Evolutionary conservation across 306 rosid genomes (phyloP), one percentile per base, ranked within the genome.

Genomic region (Astragalus glycyphyllos): DNA sequence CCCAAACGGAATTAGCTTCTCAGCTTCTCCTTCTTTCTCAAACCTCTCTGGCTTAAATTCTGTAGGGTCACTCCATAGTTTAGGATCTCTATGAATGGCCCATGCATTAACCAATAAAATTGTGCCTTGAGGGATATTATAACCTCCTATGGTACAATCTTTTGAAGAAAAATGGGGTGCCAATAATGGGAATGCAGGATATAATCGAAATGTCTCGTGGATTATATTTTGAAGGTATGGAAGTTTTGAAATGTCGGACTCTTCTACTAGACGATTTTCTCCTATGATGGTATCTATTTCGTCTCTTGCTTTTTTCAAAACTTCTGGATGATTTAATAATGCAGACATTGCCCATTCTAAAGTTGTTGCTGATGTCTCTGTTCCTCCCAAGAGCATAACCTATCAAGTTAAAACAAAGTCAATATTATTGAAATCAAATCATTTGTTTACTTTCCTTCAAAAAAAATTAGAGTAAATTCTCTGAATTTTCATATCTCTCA

Each of bases 341-440:
- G 55, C 69, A 48, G 75, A 47, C 74, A 76, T 76, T 48, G 75
- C 69, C 80, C 80, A 76, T 58, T 76, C 80, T 68, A 76, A 23
- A 5, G 75, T 58, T 23, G 73, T 66, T 0, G 80, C 37, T 14
- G 80, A 76, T 23, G 80, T 76, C 23, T 76, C 80, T 37, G 75
- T 76, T 68, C 75, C 80, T 58, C 74, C 80, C 0, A 67, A 40
- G 11, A 76, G 59, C 80, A 76, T 68, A 23, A 76, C 80, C 75
- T 76, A 5, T 10, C 11, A 58, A 34, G 20, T 48, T 10, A 75
- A n/a, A 66, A 11, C 49, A 74, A 55, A 65, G 4, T 62, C 17
- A 50, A 35, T 8, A 37, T 8, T 0, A 17, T 12, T 3, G 5
- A 10, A 12, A 37, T 68, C 9, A 8, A 46, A 29, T 65, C 5